Base-by-base conservation (phyloP, 768 basidiomycete species). In the Antrodiella citrinella region DNA sequence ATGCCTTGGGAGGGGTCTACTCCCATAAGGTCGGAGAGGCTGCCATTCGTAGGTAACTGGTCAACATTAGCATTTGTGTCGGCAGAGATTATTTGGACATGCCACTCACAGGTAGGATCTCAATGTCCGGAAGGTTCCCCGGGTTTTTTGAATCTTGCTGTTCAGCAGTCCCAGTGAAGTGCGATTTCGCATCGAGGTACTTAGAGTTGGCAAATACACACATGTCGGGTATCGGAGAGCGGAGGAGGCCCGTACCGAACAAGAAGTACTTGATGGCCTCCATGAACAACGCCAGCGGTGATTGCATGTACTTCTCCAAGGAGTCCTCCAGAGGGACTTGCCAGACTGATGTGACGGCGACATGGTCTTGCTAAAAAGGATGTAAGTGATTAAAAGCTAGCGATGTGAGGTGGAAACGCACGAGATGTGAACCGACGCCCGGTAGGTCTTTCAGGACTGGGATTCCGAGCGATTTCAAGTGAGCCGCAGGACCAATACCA, bases 401-500 rank as follows among this genome's bases (percentile, higher is more conserved):
- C 7, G 30, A 35, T 35, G 7, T 35, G 30, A 35, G 15, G 15
- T 7, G 15, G 30, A 35, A 1, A 54, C 61, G 4, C 52, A 67
- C 68, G 23, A 71, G 57, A 47, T 62, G 54, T 5, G 51, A 41
- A 15, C 71, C 70, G 3, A 71, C 68, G 11, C 65, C 69, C 3
- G 67, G 62, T 5, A 65, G 53, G 43, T 70, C 63, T 39, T 60
- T 58, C 11, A 67, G 51, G 2, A 68, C 57, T 2, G 48, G 44
- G 21, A 68, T 62, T 15, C 57, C 62, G 24, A 67, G 57, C 19
- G 51, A 51, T 19, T 62, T 51, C 4, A 77, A 58, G 26, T 70
- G 60, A 5, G 64, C 64, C 10, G 57, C 53, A 3, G 75, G 73
- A 20, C 76, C 77, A 43, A 80, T 62, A 15, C 77, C 76, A 51